These are phyloP conservation scores for Suzukiozyma palmioleophila DNA, from an alignment of 1,139 yeast species.

Conservation along the genomic window DNA sequence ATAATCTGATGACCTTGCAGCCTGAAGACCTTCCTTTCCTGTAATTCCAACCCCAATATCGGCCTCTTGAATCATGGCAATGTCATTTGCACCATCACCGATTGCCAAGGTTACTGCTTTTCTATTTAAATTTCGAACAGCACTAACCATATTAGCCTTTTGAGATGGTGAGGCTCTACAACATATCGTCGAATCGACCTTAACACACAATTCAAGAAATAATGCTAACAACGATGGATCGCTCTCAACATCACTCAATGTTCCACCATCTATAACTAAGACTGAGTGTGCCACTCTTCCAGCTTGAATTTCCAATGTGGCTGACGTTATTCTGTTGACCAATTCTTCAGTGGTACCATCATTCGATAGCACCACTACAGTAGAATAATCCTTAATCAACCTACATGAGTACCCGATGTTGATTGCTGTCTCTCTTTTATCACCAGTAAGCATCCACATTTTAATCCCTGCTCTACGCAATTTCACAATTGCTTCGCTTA, in stretches of 20 bases:
- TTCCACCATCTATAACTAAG: constrained; percentile 87
- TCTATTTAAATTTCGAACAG: constrained; percentile 63
- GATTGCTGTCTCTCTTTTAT: constrained; percentile 94
- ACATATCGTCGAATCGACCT: constrained; percentile 87
- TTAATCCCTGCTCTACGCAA: constrained; percentile 89
- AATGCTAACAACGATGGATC: constrained; percentile 68
- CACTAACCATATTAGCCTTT: constrained; percentile 82
- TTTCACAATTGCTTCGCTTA: constrained; percentile 89
- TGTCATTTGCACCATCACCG: constrained; percentile 99
- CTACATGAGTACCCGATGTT: constrained; percentile 95
- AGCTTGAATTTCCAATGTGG: constrained; percentile 55
- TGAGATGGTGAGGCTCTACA: constrained; percentile 98
- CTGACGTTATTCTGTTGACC: constrained; percentile 52
- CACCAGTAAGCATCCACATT: constrained; percentile 98
- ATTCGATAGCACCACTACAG: constrained; percentile 69
- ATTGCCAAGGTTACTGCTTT: constrained; percentile 84
- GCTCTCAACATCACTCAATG: constrained; percentile 65
- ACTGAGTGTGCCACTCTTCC: constrained; percentile 91
- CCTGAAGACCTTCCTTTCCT: constrained; percentile 95
- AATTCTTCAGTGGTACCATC: constrained; percentile 52
- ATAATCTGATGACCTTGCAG: constrained; percentile 92
- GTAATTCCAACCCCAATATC: constrained; percentile 97
- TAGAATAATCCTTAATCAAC: constrained; percentile 86
- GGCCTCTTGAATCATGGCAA: constrained; percentile 98
- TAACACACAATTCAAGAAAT: constrained; percentile 79